Evolutionary conservation across 2,329 filamentous ascomycete species (phyloP), one percentile per base, ranked within the genome.

Genomic region (Verticillium longisporum): DNA sequence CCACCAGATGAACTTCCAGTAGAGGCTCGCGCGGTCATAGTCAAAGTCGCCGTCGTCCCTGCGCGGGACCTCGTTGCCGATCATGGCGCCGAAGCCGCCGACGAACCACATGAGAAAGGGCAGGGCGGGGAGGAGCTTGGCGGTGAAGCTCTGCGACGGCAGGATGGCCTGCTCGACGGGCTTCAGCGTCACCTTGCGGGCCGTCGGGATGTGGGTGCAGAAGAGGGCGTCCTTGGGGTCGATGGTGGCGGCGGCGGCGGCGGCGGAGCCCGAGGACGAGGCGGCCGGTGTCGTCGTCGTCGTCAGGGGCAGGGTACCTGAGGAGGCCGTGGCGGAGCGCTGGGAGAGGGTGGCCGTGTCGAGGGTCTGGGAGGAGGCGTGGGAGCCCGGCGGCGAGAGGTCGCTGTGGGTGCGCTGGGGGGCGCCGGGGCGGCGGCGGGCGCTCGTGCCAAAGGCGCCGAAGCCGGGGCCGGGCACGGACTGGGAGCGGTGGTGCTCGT

Each of bases 11-110:
- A 88, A 68, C 72, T 84, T 85, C 86, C 86, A 89, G 75, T 88
- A 89, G 63, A 88, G 73, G 63, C 85, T 88, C 11, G 86, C 86
- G 55, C 77, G 77, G 53, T 84, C 84, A 79, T 87, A 90, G 73
- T 97, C 93, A 67, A 97, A 93, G 53, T 86, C 86, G 61, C 90
- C 91, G 54, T 83, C 79, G 59, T 92, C 89, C 59, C 82, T 88
- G 53, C 88, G 81, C 7, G 91, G 91, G 45, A 94, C 86, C 70
- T 89, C 83, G 69, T 86, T 87, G 6, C 90, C 90, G 68, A 94
- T 92, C 73, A 93, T 86, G 68, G 78, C 86, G 65, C 77, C 87
- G 55, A 85, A 87, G 70, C 92, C 88, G 65, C 77, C 87, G 55
- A 85, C 87, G 70, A 92, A 88, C 86, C 88, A 92, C 67, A 83